Evolutionary conservation across 2,329 filamentous ascomycete genomes (phyloP).

Genomic region (Cadophora malorum): DNA sequence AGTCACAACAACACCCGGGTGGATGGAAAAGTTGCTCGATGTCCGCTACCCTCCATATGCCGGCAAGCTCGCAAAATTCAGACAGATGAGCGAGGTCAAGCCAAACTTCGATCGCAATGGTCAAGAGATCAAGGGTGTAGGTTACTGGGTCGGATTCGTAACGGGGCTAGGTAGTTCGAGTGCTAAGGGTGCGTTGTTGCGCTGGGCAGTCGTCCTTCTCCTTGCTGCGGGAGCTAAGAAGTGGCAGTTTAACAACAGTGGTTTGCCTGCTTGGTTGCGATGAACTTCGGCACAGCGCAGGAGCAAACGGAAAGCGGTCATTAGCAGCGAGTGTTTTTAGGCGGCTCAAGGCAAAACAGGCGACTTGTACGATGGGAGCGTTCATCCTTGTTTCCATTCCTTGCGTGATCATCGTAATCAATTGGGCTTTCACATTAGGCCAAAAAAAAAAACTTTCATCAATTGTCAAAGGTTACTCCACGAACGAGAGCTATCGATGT

Average conservation of each 20-base stretch:
- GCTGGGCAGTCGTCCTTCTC: conserved; percentile 34
- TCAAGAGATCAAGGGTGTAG: conserved; percentile 55
- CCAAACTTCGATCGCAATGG: conserved; percentile 70
- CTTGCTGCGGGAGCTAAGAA: conserved; percentile 34
- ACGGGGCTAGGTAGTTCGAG: conserved; percentile 58
- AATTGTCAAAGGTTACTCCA: neutral
- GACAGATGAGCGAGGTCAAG: conserved; percentile 51
- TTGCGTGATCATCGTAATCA: neutral
- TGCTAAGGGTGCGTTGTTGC: conserved; percentile 32
- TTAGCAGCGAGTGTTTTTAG: neutral
- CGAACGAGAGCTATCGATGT: neutral
- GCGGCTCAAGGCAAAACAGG: neutral
- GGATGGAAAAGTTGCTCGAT: conserved; percentile 71
- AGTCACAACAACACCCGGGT: conserved; percentile 67
- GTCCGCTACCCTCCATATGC: conserved; percentile 71
- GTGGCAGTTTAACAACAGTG: conserved; percentile 28
- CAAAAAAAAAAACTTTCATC: neutral
- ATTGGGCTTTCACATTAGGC: neutral
- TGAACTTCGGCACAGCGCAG: conserved; percentile 15
- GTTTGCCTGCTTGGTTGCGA: conserved; percentile 35
- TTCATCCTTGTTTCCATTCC: neutral
- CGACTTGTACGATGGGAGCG: conserved; percentile 17
- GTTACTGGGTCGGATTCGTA: conserved; percentile 61
- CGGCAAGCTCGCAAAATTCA: conserved; percentile 51
- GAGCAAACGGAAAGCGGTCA: neutral